These are phyloP conservation scores for Backusella macrospora DNA, from an alignment of 192 early-diverging fungal genomes.

Conservation along the genomic window DNA sequence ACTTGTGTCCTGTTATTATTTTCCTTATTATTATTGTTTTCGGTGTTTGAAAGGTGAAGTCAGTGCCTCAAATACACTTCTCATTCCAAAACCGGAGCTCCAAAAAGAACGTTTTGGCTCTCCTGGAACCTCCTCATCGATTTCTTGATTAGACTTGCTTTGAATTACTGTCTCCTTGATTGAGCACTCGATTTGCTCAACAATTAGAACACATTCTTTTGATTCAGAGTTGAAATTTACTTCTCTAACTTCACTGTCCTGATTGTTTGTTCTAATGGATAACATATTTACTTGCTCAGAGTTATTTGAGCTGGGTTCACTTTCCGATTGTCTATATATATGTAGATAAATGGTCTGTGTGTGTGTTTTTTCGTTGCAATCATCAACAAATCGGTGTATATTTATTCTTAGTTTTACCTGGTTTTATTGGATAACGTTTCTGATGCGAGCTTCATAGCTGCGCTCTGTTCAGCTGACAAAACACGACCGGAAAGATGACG, in stretches of 20 bases:
- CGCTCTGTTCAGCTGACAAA: conserved; percentile 7
- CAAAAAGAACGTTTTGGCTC: not conserved
- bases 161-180: not conserved
- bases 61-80: not conserved
- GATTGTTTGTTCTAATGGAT: not conserved
- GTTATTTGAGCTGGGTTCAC: not conserved
- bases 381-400: not conserved
- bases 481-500: conserved; percentile 1
- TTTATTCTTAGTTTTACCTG: not conserved
- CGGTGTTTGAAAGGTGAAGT: not conserved
- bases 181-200: not conserved
- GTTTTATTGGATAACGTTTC: conserved; percentile 3
- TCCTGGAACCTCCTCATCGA: not conserved
- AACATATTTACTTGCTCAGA: not conserved
- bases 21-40: not conserved
- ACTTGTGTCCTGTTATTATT: not conserved
- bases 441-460: conserved; percentile 11
- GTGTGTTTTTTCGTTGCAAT: not conserved
- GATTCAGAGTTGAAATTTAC: not conserved
- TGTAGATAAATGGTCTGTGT: not conserved
- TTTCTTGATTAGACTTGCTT: not conserved
- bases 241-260: not conserved
- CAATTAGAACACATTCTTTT: not conserved
- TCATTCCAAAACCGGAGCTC: conserved; percentile 4
- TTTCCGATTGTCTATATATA: not conserved